A percentile compares a stretch with the other conserved stretches of the same genome.
Evolutionary conservation across 805 yeast species (phyloP).

Genomic region (Nakazawaea ernobii): DNA sequence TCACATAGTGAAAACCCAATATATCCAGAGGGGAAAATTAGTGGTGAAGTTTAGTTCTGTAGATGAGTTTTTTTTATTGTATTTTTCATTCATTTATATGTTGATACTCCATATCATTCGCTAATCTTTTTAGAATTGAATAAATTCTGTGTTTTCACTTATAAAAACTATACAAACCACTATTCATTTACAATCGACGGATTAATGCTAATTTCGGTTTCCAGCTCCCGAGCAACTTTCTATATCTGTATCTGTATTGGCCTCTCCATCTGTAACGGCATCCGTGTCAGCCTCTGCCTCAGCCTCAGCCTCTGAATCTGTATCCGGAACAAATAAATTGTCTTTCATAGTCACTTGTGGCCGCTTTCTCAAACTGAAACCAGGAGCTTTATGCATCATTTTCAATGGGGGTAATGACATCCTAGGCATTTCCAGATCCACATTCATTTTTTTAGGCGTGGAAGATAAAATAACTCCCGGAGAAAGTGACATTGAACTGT

Average conservation of each 20-base stretch:
- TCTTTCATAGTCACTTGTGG: background rate
- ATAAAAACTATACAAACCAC: background rate
- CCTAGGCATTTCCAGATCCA: background rate
- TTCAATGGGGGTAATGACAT: slow-evolving; percentile 2
- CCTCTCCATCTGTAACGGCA: too few relatives aligned
- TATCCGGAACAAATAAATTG: too few relatives aligned
- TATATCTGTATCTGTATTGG: too few relatives aligned
- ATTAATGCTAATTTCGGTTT: background rate
- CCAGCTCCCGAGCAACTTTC: too few relatives aligned
- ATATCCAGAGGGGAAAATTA: slow-evolving; percentile 1
- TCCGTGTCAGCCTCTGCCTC: too few relatives aligned
- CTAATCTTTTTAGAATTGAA: background rate
- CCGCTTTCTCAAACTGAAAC: background rate
- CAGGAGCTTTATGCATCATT: background rate
- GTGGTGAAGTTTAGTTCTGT: background rate
- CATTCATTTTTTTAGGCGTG: background rate
- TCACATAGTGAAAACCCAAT: slow-evolving; percentile 1
- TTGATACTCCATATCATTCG: background rate
- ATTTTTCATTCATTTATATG: background rate
- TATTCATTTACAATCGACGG: too few relatives aligned
- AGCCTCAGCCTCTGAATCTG: too few relatives aligned
- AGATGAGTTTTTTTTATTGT: background rate
- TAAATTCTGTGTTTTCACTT: background rate
- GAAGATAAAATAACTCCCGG: slow-evolving; percentile 1
- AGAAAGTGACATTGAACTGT: background rate